Percentiles rank a stretch among this genome's conserved stretches.
Evolutionary conservation across 2,329 filamentous ascomycete genomes (phyloP).

Genomic region (Zopfia rhizophila): DNA sequence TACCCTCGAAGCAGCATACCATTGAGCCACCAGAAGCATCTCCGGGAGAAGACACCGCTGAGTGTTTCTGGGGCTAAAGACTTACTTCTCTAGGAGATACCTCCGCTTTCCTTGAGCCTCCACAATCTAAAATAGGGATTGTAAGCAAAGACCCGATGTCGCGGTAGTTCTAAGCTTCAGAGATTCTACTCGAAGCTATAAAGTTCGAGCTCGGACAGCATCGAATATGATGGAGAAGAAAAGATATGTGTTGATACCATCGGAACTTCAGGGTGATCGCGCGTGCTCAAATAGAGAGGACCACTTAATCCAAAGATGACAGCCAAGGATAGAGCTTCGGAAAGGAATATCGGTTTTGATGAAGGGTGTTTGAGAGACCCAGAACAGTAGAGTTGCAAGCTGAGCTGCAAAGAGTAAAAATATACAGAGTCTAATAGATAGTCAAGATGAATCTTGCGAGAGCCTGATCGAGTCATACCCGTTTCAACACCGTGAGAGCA

Average conservation of each 20-base stretch:
- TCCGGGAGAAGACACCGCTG: conserved; percentile 10
- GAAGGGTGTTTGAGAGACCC: neutral
- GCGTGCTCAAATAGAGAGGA: conserved; percentile 13
- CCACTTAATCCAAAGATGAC: conserved; percentile 8
- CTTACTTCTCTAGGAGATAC: conserved; percentile 5
- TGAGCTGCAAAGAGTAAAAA: conserved; percentile 9
- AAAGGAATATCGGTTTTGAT: conserved; percentile 6
- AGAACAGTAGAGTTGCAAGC: conserved; percentile 6
- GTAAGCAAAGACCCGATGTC: conserved; percentile 5
- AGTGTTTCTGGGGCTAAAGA: conserved; percentile 11
- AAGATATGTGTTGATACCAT: conserved; percentile 17
- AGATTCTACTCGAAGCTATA: conserved; percentile 7
- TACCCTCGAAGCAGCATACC: conserved; percentile 7
- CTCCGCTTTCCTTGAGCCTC: conserved; percentile 12
- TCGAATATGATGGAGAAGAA: conserved; percentile 18
- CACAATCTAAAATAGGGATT: conserved; percentile 4
- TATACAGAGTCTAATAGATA: conserved; percentile 7
- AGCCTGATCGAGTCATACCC: conserved; percentile 3
- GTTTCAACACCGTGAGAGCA: conserved; percentile 4
- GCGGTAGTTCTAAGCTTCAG: neutral
- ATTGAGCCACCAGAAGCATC: conserved; percentile 17
- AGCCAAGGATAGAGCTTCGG: conserved; percentile 2
- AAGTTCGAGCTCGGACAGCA: conserved; percentile 12
- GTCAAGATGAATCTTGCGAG: neutral
- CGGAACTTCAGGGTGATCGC: conserved; percentile 11